Conservation (phyloP, 2,329 filamentous ascomycete genomes). For the Fusarium coffeatum region DNA sequence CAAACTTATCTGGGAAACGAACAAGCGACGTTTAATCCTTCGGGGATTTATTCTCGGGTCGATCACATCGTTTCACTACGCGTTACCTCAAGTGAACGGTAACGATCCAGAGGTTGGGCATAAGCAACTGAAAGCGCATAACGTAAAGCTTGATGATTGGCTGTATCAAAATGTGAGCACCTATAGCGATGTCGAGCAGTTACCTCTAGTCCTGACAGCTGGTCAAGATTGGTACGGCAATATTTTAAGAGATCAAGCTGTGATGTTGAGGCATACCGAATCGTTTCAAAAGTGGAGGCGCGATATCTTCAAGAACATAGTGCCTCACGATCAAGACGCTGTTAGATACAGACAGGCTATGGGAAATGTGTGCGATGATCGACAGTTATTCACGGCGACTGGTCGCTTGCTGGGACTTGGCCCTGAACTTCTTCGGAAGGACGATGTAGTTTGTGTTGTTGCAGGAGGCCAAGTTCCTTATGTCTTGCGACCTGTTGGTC, state of each 20-base stretch:
- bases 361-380: not conserved
- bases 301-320: not conserved
- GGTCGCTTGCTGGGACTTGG: not conserved
- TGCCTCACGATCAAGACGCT: not conserved
- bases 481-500: not conserved
- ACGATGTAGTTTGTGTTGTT: not conserved
- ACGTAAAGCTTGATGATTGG: not conserved
- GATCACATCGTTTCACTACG: not conserved
- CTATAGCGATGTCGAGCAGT: not conserved
- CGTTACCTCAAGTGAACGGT: not conserved
- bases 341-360: not conserved
- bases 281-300: not conserved
- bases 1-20: not conserved
- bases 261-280: not conserved
- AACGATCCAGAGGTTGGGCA: not conserved
- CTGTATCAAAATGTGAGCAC: not conserved
- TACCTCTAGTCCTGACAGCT: not conserved
- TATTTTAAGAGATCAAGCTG: not conserved
- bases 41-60: not conserved
- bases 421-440: not conserved
- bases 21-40: not conserved
- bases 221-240: not conserved
- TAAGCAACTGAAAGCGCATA: no score
- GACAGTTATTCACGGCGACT: not conserved
- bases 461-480: not conserved